Evolutionary conservation across 495 filamentous ascomycete genomes (phyloP).

Genomic region (Mytilinidion resinicola): DNA sequence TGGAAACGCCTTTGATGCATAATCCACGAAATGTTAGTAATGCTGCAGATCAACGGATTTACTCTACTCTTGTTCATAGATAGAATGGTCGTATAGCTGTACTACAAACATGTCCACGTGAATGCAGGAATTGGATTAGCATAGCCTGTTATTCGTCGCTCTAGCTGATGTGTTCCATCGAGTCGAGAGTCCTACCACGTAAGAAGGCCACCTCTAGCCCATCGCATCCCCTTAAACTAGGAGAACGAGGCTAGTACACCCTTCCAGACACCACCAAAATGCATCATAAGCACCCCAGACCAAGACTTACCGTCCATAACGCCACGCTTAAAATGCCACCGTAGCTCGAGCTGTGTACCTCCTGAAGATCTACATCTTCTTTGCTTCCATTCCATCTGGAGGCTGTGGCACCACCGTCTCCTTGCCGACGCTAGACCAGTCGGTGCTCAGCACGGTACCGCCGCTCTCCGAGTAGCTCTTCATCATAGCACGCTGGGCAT

Average conservation of each 20-base stretch:
- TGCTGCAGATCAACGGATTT: not conserved
- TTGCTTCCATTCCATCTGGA: conserved; percentile 70
- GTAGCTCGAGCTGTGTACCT: no score
- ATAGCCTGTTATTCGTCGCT: no score
- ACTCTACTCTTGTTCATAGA: no score
- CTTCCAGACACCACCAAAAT: not conserved
- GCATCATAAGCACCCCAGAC: not conserved
- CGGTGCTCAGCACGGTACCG: conserved; percentile 87
- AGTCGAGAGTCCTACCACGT: no score
- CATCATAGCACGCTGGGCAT: conserved; percentile 89
- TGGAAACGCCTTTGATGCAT: not conserved
- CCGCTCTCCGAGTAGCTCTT: conserved; percentile 94
- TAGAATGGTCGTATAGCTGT: no score
- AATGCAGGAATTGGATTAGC: no score
- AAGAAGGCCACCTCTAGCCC: no score
- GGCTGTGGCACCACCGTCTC: conserved; percentile 66
- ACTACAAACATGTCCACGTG: no score
- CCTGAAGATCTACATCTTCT: conserved; percentile 37
- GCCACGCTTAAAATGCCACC: not conserved
- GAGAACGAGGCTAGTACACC: no score
- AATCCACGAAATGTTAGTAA: not conserved
- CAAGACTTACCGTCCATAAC: no score
- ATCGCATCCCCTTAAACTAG: no score
- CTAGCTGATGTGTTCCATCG: no score
- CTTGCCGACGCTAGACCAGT: conserved; percentile 78